Base-by-base conservation (phyloP, 1,139 yeast genomes). In the Nematodospora anomalae region DNA sequence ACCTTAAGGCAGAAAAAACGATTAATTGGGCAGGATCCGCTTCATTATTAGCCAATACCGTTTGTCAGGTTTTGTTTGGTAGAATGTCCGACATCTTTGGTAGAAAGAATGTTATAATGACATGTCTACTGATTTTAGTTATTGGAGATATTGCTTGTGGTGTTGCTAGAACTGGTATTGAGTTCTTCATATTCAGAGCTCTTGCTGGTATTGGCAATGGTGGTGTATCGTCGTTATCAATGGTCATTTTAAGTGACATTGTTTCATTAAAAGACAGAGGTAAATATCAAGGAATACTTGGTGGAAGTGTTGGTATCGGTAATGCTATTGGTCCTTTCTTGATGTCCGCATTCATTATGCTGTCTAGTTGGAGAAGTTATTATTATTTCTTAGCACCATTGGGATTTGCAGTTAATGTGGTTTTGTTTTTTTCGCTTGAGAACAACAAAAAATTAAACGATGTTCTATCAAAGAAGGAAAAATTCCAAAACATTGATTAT, bases 11-110 rank as follows among this genome's bases (percentile, higher is more conserved):
- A 13, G 59, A 65, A 42, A 53, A 56, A 28, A 55, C 71, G 9
- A 68, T 69, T 38, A 68, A 74, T 35, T 74, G 79, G 78, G 77
- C 77, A 2, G 79, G 78, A 38, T 71, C 78, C 4, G 65, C 79
- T 10, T 52, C 70, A 5, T 52, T 74, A 36, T 60, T 74, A 34
- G 74, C 75, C 14, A 69, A 67, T 40, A 60, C 70, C 21, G 71
- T 67, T 18, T 68, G 69, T 47, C 75, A 69, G 47, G 72, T 69
- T 3, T 51, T 70, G 20, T 68, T 67, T 41, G 76, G 76, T 4
- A 51, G 76, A 31, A 46, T 71, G 16, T 52, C 62, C 5, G 76
- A 71, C 49, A 71, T 71, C 4, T 67, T 70, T 49, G 76, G 76
- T 14, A 53, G 76, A 33, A 71, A 70, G 42, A 50, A 50, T 24